A percentile compares a stretch with the other conserved stretches of the same genome.
These are phyloP conservation scores for Backusella psychrophila DNA, from an alignment of 192 early-diverging fungal species.

Conservation along the genomic window DNA sequence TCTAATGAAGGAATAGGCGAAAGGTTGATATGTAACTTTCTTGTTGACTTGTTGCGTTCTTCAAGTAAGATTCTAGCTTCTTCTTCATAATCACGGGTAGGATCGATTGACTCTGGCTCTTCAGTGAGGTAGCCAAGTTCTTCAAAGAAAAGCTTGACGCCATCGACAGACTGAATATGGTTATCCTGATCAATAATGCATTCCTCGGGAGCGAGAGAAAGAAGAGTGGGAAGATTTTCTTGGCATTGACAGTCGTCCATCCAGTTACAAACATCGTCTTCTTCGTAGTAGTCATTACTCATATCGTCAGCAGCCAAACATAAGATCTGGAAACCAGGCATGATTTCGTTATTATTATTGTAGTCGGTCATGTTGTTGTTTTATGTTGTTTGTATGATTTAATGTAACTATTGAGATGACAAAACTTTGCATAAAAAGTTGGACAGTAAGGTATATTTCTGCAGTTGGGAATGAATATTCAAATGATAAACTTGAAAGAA, in stretches of 20 bases:
- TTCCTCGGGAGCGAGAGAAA: slow-evolving; percentile 27
- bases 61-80: slow-evolving; percentile 13
- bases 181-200: slow-evolving; percentile 17
- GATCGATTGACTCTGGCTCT: slow-evolving; percentile 37
- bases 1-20: slow-evolving; percentile 7
- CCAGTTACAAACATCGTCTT: slow-evolving; percentile 6
- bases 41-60: slow-evolving; percentile 11
- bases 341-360: background rate
- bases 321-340: slow-evolving; percentile 2
- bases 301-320: background rate
- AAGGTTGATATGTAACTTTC: background rate
- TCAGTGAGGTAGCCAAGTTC: slow-evolving; percentile 28
- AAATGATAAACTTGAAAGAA: background rate
- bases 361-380: background rate
- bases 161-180: slow-evolving; percentile 9
- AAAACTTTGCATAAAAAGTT: slow-evolving; percentile 5
- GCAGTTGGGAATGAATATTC: background rate
- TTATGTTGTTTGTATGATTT: background rate
- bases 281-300: background rate
- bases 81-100: slow-evolving; percentile 27
- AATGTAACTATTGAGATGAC: background rate
- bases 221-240: slow-evolving; percentile 26
- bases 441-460: background rate
- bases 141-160: slow-evolving; percentile 25
- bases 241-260: slow-evolving; percentile 14